These are phyloP conservation scores for Passiflora organensis DNA, from an alignment of 345 rosid species.

Conservation along the genomic window DNA sequence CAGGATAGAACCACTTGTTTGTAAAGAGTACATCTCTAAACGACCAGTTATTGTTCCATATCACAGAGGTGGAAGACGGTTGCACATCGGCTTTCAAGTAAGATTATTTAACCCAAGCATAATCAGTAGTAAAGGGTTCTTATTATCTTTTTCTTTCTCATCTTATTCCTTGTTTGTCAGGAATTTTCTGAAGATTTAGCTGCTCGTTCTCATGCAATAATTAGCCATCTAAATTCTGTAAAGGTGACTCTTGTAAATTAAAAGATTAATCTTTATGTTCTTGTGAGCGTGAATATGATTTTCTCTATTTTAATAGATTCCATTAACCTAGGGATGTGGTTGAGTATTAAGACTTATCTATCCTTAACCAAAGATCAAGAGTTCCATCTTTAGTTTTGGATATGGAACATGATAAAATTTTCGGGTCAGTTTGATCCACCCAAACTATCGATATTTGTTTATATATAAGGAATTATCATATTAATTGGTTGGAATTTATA, in stretches of 20 bases:
- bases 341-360: too few relatives aligned
- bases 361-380: too few relatives aligned
- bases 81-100: slow-evolving; percentile 95
- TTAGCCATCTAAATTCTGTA: slow-evolving; percentile 45
- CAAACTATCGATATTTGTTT: slow-evolving; percentile 3
- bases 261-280: neutral
- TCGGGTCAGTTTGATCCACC: too few relatives aligned
- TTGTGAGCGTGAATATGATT: neutral
- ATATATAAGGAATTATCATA: slow-evolving; percentile 1
- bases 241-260: slow-evolving; percentile 38
- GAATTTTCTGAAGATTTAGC: slow-evolving; percentile 79
- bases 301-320: neutral
- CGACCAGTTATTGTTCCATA: slow-evolving; percentile 92
- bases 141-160: neutral
- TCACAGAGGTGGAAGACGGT: slow-evolving; percentile 91
- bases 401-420: too few relatives aligned
- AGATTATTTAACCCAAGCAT: neutral
- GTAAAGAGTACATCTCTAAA: slow-evolving; percentile 57
- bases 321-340: too few relatives aligned
- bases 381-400: too few relatives aligned
- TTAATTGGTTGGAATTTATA: slow-evolving; percentile 14
- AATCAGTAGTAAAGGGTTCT: neutral
- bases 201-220: slow-evolving; percentile 64
- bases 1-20: slow-evolving; percentile 94
- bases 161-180: slow-evolving; percentile 27